These are phyloP conservation scores for Alectoria sarmentosa DNA, from an alignment of 495 filamentous ascomycete species.

Conservation along the genomic window DNA sequence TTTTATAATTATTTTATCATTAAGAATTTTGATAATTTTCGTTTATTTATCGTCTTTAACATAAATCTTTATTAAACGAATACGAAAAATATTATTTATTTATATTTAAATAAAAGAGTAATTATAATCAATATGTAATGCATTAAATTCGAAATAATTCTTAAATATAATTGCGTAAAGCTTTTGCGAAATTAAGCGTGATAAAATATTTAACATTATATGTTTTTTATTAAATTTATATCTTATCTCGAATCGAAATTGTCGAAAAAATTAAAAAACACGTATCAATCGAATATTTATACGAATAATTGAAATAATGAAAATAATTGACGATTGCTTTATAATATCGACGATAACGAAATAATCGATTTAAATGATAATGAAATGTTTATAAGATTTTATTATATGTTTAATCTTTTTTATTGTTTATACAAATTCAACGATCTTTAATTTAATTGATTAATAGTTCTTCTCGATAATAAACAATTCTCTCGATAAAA, in stretches of 20 bases:
- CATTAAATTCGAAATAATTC: no score
- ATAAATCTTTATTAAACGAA: no score
- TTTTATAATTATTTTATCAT: no score
- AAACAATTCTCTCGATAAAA: no score
- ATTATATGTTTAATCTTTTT: not conserved
- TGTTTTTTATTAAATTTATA: slow-evolving; percentile 4
- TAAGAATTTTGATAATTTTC: no score
- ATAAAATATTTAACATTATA: slow-evolving; percentile 9
- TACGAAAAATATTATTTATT: no score
- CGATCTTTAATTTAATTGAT: slow-evolving; percentile 11
- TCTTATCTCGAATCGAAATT: slow-evolving; percentile 7
- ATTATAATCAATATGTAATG: no score
- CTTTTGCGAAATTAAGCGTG: not conserved
- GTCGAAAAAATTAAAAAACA: slow-evolving; percentile 7
- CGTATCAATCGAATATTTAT: slow-evolving; percentile 7
- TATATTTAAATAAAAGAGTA: no score
- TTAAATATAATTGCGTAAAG: no score
- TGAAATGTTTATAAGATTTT: not conserved
- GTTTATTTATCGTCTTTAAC: no score
- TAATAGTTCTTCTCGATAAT: no score
- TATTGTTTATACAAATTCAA: slow-evolving; percentile 3
- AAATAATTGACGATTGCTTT: not conserved
- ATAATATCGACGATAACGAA: not conserved
- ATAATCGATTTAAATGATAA: slow-evolving; percentile 4
- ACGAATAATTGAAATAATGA: not conserved